Evolutionary conservation across 352 stramenopile species (phyloP), one percentile per base, ranked within the genome.

Genomic region (Pythium coloratum): DNA sequence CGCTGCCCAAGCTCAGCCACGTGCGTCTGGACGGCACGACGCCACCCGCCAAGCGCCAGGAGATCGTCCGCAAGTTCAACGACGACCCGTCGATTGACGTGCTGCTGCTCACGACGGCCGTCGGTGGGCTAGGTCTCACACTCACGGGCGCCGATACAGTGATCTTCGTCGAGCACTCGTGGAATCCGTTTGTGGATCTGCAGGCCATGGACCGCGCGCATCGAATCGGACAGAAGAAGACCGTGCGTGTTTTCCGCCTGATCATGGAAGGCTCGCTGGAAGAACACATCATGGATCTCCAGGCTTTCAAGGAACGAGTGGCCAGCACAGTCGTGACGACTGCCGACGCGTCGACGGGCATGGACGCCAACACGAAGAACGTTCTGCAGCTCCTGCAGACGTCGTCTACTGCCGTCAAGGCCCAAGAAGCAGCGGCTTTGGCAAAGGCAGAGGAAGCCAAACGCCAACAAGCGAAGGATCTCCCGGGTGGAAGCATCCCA

Each of bases 101-200:
- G n/a, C 72, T 99, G 50, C 73, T 99, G 54, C 81, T 99, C 38
- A 99, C 97, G 16, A 99, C 97, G 0, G 80, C 88, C 36, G 87
- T 99, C 32, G 97, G 97, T 18, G 95, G 96, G 0, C 72, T 99
- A 6, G 97, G 97, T 20, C 86, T 99, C 7, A 99, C 98, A 62
- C 82, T 99, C 50, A 99, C 95, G 7, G 92, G 89, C 12, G 97
- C 97, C 4, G 95, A 99, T 74, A 99, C 92, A 0, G 97, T 99
- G 9, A 96, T 99, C 40, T 99, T 99, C 69, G 71, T 99, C 1
- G 97, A 99, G 75, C 93, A 98, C 64, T 95, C 97, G 59, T 99
- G 96, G 95, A 99, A 99, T 69, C 97, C 97, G 20, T 96, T 97
- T 71, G 89, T 97, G 36, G 97, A 99, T 71, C 50, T 98, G 46